Evolutionary conservation across 345 rosid genomes (phyloP).

Genomic region (Sisymbrium irio): DNA sequence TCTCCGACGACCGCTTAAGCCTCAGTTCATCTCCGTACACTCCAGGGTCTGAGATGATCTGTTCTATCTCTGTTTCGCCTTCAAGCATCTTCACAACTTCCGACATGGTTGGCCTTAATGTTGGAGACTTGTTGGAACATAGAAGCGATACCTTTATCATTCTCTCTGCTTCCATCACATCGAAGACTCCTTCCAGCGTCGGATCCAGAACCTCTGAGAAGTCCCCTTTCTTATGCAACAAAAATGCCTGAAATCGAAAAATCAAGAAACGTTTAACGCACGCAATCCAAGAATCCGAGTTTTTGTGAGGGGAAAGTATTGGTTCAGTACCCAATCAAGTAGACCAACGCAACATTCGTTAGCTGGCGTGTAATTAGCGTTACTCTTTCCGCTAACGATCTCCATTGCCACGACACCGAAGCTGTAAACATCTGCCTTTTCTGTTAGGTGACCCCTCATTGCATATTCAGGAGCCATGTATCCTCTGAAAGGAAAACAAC

Average conservation of each 20-base stretch:
- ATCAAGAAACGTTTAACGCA: neutral
- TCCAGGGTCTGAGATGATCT: slow-evolving; percentile 32
- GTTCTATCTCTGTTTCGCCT: slow-evolving; percentile 36
- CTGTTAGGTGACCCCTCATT: slow-evolving; percentile 47
- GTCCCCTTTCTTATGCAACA: slow-evolving; percentile 35
- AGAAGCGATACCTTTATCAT: slow-evolving; percentile 49
- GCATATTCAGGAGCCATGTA: slow-evolving; percentile 66
- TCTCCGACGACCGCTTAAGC: slow-evolving; percentile 10
- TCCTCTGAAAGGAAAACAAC: slow-evolving; percentile 35
- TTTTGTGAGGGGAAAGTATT: neutral
- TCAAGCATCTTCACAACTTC: slow-evolving; percentile 51
- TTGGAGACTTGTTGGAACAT: slow-evolving; percentile 49
- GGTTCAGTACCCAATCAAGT: slow-evolving; percentile 47
- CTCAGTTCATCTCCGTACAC: slow-evolving; percentile 15
- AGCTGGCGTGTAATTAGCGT: slow-evolving; percentile 31
- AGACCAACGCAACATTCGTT: slow-evolving; percentile 38
- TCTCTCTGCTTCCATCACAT: slow-evolving; percentile 41
- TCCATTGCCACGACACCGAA: slow-evolving; percentile 53
- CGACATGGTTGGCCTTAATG: slow-evolving; percentile 52
- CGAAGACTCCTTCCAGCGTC: slow-evolving; percentile 33
- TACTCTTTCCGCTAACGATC: slow-evolving; percentile 43
- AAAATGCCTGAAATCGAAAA: slow-evolving; percentile 39
- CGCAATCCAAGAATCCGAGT: neutral
- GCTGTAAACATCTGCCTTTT: slow-evolving; percentile 59
- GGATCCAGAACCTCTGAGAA: slow-evolving; percentile 43